A percentile compares a stretch with the other conserved stretches of the same genome.
These are phyloP conservation scores for Fibroporia radiculosa DNA, from an alignment of 768 basidiomycete genomes.

Conservation along the genomic window DNA sequence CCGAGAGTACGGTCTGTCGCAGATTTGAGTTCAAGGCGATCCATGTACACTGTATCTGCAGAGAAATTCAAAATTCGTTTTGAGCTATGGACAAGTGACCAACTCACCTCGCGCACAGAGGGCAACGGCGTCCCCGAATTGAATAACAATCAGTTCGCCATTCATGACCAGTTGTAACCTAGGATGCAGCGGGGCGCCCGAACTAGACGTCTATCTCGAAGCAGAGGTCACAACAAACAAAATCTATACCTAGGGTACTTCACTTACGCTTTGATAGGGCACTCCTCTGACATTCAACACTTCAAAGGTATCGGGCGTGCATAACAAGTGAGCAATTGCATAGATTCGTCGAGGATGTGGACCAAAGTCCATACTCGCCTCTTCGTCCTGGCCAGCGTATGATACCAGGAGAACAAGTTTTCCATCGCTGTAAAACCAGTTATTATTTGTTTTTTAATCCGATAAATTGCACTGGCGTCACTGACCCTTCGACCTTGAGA, in stretches of 20 bases:
- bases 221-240: not conserved
- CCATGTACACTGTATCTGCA: conserved; percentile 61
- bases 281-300: conserved; percentile 48
- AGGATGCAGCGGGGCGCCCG: conserved; percentile 66
- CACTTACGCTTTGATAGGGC: conserved; percentile 69
- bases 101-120: conserved; percentile 58
- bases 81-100: not conserved
- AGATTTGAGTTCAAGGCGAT: conserved; percentile 67
- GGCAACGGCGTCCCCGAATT: conserved; percentile 74
- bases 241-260: not conserved
- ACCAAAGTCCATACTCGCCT: conserved; percentile 30
- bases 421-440: not conserved
- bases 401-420: conserved; percentile 60
- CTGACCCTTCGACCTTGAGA: conserved; percentile 52
- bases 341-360: conserved; percentile 53
- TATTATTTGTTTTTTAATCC: not conserved
- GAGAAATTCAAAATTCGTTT: not conserved
- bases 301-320: conserved; percentile 32
- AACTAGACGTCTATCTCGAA: conserved; percentile 51
- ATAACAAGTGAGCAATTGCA: conserved; percentile 47
- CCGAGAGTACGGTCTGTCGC: conserved; percentile 62
- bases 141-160: conserved; percentile 52
- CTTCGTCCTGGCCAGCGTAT: conserved; percentile 49
- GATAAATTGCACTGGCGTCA: conserved; percentile 4
- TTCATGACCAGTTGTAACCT: conserved; percentile 52